Base-by-base conservation (phyloP, 2,329 filamentous ascomycete species). In the Penicillium brevicompactum region DNA sequence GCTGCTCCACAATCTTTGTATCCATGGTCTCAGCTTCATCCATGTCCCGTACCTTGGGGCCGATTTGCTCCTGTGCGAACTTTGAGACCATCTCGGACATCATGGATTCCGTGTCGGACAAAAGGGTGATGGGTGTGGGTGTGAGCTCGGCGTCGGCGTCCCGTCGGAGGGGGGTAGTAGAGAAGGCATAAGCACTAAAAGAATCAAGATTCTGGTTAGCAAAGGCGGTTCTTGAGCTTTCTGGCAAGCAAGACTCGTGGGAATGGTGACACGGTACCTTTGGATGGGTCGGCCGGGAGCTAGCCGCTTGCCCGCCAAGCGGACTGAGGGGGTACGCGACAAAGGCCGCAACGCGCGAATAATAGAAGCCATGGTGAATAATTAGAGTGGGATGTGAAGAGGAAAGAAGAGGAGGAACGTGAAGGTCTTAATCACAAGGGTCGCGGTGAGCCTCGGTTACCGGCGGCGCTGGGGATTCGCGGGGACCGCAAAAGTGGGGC, bases 11-110 rank as follows among this genome's bases (percentile, higher is more conserved):
- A 7, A 99, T 77, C 1, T 83, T 74, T 0, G 91, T 87, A 74
- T 97, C 94, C 94, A 99, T 97, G 55, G 83, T 77, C 81, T 99
- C 94, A 30, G 88, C 88, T 82, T 99, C 94, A 74, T 99, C 94
- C 94, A 99, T 99, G 16, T 96, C 92, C 55, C 94, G 90, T 10
- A 91, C 92, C 74, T 92, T 93, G 51, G 94, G 94, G 49, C 92
- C 85, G 64, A 99, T 89, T 30, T 92, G 84, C 53, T 97, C 92
- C 70, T 85, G 87, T 61, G 94, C 92, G 69, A 97, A 97, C 76
- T 94, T 96, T 66, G 86, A 86, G 4, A 99, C 93, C 1, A 89
- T 84, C 54, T 99, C 93, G 60, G 87, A 85, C 90, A 99, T 96
- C 69, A 94, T 85, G 13, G 84, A 70, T 78, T 99, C 94, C 56